Evolutionary conservation across 768 basidiomycete genomes (phyloP).

Genomic region (Trametes meyenii): DNA sequence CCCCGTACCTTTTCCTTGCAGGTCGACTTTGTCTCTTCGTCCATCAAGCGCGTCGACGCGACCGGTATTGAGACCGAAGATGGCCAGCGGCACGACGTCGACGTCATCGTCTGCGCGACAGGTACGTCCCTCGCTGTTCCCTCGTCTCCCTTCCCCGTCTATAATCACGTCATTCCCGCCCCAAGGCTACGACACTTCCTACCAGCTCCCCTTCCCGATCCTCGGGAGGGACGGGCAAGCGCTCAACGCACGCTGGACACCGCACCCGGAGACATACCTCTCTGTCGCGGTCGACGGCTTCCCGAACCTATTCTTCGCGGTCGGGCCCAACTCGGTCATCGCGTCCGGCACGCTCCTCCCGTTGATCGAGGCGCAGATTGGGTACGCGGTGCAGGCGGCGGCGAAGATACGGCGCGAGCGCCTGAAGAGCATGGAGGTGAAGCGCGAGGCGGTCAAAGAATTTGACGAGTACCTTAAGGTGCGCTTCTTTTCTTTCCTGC

Average conservation of each 20-base stretch:
- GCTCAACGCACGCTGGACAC: constrained; percentile 53
- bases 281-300: constrained; percentile 62
- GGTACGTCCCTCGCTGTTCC: constrained; percentile 38
- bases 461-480: constrained; percentile 65
- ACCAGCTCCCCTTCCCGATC: constrained; percentile 50
- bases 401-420: constrained; percentile 65
- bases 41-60: constrained; percentile 54
- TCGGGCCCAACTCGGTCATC: constrained; percentile 60
- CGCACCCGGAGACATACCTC: constrained; percentile 61
- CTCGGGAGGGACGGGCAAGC: constrained; percentile 55
- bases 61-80: constrained; percentile 60
- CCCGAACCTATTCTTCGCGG: constrained; percentile 65
- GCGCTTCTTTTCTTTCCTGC: too few relatives aligned
- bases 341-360: constrained; percentile 59
- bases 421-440: constrained; percentile 62
- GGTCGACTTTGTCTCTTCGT: constrained; percentile 55
- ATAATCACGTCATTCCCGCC: too few relatives aligned
- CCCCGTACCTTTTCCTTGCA: constrained; percentile 22
- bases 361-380: constrained; percentile 57
- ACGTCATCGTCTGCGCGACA: constrained; percentile 67
- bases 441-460: constrained; percentile 60
- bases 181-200: constrained; percentile 54
- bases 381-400: constrained; percentile 57
- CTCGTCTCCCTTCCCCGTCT: too few relatives aligned
- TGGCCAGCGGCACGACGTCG: constrained; percentile 55